Conservation (phyloP, 1,284 basidiomycete genomes). For the Moesziomyces aphidis region DNA sequence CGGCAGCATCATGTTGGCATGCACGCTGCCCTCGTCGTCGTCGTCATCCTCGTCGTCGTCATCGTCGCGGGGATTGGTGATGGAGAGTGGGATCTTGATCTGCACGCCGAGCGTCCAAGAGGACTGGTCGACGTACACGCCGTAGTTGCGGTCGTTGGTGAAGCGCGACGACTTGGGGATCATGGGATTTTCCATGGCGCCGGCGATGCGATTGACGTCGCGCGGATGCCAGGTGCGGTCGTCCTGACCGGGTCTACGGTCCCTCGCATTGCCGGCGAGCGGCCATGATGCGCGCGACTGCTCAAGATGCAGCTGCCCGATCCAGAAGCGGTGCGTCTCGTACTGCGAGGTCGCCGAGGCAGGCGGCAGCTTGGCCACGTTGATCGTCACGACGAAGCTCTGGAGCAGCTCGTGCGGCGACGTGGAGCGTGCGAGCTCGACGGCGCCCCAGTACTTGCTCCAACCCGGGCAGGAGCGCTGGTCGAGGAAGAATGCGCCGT, state of each 20-base stretch:
- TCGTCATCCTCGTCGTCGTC: constrained; percentile 24
- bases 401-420: constrained; percentile 21
- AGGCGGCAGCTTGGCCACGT: constrained; percentile 12
- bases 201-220: constrained; percentile 51
- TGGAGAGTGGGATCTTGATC: constrained; percentile 39
- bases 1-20: constrained; percentile 19
- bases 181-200: constrained; percentile 55
- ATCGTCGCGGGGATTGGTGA: constrained; percentile 40
- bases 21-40: constrained; percentile 2
- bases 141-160: constrained; percentile 33
- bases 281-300: constrained; percentile 53
- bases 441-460: constrained; percentile 27
- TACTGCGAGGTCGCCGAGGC: neutral
- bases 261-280: constrained; percentile 43
- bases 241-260: constrained; percentile 22
- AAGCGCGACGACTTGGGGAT: constrained; percentile 38
- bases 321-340: constrained; percentile 45
- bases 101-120: constrained; percentile 47
- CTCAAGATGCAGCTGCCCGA: constrained; percentile 44
- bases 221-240: constrained; percentile 42
- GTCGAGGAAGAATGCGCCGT: constrained; percentile 38
- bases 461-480: constrained; percentile 40
- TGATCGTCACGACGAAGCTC: constrained; percentile 38
- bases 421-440: constrained; percentile 14
- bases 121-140: constrained; percentile 45